These are phyloP conservation scores for Begonia fuchsioides DNA, from an alignment of 306 rosid genomes.

Conservation along the genomic window DNA sequence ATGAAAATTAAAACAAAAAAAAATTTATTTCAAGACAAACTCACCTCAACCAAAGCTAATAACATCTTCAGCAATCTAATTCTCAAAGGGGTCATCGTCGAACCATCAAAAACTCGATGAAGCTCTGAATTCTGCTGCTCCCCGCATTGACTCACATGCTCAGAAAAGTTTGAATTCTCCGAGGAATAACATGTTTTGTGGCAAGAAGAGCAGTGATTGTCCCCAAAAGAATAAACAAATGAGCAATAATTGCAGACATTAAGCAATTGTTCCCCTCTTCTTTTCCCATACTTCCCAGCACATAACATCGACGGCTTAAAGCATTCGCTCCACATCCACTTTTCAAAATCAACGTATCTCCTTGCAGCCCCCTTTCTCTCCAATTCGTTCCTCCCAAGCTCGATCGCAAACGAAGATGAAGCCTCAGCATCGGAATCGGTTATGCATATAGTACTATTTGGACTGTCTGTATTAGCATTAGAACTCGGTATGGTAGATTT, in stretches of 20 bases:
- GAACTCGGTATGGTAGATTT: constrained; percentile 19
- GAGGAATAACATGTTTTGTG: constrained; percentile 17
- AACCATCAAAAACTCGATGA: constrained; percentile 8
- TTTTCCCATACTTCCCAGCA: constrained; percentile 40
- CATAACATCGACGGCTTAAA: constrained; percentile 26
- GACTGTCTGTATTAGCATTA: constrained; percentile 16
- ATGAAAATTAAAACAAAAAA: neutral
- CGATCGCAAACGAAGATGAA: constrained; percentile 43
- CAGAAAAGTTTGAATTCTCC: constrained; percentile 25
- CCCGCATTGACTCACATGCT: constrained; percentile 19
- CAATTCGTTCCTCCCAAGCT: constrained; percentile 35
- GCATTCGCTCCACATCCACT: constrained; percentile 60
- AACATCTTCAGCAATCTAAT: constrained; percentile 46
- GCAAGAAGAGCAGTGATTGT: constrained; percentile 32
- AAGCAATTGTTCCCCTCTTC: constrained; percentile 29
- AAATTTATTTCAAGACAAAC: constrained; percentile 7
- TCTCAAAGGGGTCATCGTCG: constrained; percentile 33
- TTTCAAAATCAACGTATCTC: constrained; percentile 59
- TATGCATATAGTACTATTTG: constrained; percentile 17
- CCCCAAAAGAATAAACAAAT: constrained; percentile 24
- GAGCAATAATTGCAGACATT: constrained; percentile 36
- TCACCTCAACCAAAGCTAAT: constrained; percentile 55
- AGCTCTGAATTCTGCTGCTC: constrained; percentile 14
- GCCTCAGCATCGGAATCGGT: constrained; percentile 32
- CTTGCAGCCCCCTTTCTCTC: constrained; percentile 31